Evolutionary conservation across 257 asterid genomes (phyloP).

Genomic region (Nicotiana attenuata): DNA sequence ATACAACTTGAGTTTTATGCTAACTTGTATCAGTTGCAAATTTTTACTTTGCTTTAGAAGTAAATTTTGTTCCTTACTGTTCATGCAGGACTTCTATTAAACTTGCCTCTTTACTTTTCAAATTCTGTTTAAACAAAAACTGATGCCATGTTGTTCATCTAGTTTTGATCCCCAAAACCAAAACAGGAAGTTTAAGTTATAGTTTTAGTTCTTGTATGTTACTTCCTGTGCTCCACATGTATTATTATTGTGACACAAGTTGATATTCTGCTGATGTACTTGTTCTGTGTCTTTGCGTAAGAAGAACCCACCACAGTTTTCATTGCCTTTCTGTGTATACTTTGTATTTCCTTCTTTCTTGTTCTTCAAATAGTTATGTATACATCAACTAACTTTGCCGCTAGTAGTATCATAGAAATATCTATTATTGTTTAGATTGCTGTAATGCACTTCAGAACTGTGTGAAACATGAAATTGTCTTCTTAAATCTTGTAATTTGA

Average conservation of each 20-base stretch:
- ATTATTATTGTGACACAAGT: not conserved
- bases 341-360: not conserved
- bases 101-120: not conserved
- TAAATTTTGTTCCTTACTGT: not conserved
- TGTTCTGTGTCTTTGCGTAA: not conserved
- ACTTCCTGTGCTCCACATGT: not conserved
- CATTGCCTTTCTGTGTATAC: not conserved
- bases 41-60: conserved; percentile 1
- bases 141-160: not conserved
- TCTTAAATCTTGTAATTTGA: not conserved
- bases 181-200: not conserved
- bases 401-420: not conserved
- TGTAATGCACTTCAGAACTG: not conserved
- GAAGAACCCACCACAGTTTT: not conserved
- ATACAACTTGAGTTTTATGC: not conserved
- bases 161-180: not conserved
- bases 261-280: not conserved
- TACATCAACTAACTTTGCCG: not conserved
- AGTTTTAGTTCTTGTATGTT: not conserved
- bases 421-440: not conserved
- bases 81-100: not conserved
- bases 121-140: not conserved
- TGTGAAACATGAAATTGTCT: not conserved
- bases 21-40: not conserved
- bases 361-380: not conserved